Conservation (phyloP, 2,329 filamentous ascomycete species). For the Phialophora macrospora region DNA sequence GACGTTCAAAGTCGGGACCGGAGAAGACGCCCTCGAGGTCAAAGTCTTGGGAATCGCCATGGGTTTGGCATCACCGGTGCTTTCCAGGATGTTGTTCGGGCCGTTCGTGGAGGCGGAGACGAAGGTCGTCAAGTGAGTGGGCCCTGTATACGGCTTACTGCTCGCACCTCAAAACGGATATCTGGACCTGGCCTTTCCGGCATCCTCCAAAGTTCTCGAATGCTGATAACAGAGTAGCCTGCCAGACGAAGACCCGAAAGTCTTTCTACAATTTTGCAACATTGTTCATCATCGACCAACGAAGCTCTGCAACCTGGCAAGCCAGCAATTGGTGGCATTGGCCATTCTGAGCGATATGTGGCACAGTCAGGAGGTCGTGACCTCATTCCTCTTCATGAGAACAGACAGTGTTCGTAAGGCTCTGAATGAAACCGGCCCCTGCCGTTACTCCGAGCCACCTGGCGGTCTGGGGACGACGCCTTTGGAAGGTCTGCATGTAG, state of each 20-base stretch:
- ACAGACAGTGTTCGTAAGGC: background rate
- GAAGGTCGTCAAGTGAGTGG: background rate
- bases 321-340: background rate
- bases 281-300: background rate
- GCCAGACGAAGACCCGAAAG: background rate
- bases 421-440: too few species aligned
- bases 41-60: slow-evolving; percentile 3
- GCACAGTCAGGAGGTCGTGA: background rate
- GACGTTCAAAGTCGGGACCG: slow-evolving; percentile 1
- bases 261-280: slow-evolving; percentile 8
- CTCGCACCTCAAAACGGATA: too few species aligned
- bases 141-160: background rate
- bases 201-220: background rate
- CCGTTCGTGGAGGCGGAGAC: slow-evolving; percentile 3
- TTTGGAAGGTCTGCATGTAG: too few species aligned
- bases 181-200: background rate
- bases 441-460: too few species aligned
- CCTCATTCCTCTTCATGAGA: background rate
- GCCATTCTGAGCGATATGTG: background rate
- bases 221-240: slow-evolving; percentile 1
- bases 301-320: background rate
- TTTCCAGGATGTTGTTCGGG: background rate
- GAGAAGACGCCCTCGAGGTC: background rate
- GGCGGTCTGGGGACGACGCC: too few species aligned
- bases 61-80: background rate